Percentiles rank a stretch among this genome's conserved stretches.
Conservation (phyloP, 495 filamentous ascomycete genomes). For the Pyrenopolyporus hunteri region DNA sequence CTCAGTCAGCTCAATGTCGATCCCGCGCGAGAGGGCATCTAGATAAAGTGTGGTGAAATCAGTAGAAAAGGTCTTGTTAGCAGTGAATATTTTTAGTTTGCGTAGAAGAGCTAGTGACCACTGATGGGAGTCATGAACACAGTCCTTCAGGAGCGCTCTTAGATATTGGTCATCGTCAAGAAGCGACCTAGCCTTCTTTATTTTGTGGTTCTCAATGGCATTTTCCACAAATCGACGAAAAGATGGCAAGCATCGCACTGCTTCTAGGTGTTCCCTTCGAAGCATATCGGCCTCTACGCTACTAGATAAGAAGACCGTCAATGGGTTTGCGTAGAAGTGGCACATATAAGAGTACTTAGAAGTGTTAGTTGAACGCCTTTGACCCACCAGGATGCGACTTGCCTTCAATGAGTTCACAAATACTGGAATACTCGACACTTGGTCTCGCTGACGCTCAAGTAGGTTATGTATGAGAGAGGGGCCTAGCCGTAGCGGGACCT, state of each 20-base stretch:
- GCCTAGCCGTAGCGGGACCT: slow-evolving; percentile 70
- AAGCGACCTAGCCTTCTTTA: slow-evolving; percentile 45
- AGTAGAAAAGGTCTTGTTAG: slow-evolving; percentile 9
- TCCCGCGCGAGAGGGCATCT: slow-evolving; percentile 43
- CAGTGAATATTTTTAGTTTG: slow-evolving; percentile 34
- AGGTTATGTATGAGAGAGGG: slow-evolving; percentile 65
- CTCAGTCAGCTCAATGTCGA: slow-evolving; percentile 39
- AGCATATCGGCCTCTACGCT: slow-evolving; percentile 46
- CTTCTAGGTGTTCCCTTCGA: slow-evolving; percentile 69
- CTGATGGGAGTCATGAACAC: slow-evolving; percentile 22
- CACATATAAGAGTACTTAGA: slow-evolving; percentile 92
- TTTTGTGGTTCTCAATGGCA: slow-evolving; percentile 44
- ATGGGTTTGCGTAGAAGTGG: slow-evolving; percentile 89
- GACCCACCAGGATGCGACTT: slow-evolving; percentile 15
- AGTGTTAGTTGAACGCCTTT: slow-evolving; percentile 9
- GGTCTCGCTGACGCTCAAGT: slow-evolving; percentile 79
- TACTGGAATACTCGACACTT: slow-evolving; percentile 82
- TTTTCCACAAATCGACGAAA: slow-evolving; percentile 64
- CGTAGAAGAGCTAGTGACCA: slow-evolving; percentile 32
- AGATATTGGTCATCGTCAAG: slow-evolving; percentile 51
- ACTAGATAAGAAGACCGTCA: slow-evolving; percentile 70
- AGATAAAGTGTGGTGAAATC: slow-evolving; percentile 51
- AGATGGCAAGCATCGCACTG: slow-evolving; percentile 77
- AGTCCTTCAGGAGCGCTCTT: slow-evolving; percentile 21
- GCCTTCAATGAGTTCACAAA: slow-evolving; percentile 85